Conservation (phyloP, 345 rosid genomes). For the Salix dunnii region DNA sequence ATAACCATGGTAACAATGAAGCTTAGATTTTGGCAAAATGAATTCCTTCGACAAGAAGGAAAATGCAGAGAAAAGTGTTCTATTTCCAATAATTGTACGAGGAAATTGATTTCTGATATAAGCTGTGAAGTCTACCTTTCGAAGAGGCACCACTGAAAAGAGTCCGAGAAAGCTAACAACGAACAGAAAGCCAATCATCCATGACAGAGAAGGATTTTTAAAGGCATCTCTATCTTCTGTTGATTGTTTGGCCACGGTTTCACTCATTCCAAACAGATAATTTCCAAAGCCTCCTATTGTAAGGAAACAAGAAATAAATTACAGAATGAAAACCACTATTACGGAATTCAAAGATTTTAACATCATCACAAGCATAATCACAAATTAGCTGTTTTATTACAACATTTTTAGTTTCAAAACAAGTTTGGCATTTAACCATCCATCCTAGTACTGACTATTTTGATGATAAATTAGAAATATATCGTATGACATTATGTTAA, state of each 20-base stretch:
- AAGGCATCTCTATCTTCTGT: neutral
- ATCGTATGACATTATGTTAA: neutral
- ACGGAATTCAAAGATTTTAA: neutral
- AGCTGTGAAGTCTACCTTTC: conserved; percentile 18
- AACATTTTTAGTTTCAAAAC: neutral
- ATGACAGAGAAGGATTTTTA: conserved; percentile 25
- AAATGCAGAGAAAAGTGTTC: neutral
- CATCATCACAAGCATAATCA: neutral
- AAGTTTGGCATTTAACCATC: neutral
- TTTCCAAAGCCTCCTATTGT: conserved; percentile 33
- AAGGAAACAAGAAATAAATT: neutral
- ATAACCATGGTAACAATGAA: neutral
- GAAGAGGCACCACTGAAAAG: conserved; percentile 32
- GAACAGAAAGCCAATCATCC: conserved; percentile 34
- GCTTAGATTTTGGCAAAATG: neutral
- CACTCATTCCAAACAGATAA: conserved; percentile 34
- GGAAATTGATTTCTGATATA: neutral
- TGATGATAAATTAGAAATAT: neutral
- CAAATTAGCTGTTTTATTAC: neutral
- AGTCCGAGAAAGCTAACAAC: conserved; percentile 36
- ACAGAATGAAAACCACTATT: neutral
- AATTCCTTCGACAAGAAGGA: neutral
- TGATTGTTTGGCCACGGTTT: conserved; percentile 23
- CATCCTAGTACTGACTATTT: neutral
- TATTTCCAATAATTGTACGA: neutral